phyloP scores from a whole-genome alignment of 2,329 filamentous ascomycete species.

The Penicillium aurantiogriseum region DNA sequence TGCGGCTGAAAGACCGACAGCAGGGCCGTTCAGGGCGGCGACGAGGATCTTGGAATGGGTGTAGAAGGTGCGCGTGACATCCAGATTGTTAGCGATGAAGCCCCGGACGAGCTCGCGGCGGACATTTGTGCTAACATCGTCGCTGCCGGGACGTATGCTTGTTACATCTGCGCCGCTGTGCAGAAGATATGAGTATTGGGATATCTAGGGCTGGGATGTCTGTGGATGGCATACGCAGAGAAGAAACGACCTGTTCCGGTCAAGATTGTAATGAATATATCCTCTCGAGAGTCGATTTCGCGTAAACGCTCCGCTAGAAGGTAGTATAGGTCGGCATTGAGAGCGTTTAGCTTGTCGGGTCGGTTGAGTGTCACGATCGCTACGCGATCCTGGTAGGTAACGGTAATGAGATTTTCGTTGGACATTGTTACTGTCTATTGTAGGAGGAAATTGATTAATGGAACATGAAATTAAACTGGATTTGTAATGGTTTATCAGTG shows the following conservation, averaged over 20 bases:
- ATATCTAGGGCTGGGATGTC: neutral
- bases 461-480: neutral
- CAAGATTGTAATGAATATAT: constrained; percentile 80
- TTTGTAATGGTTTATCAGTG: neutral
- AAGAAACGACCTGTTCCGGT: constrained; percentile 79
- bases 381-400: constrained; percentile 66
- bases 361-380: constrained; percentile 86
- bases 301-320: constrained; percentile 69
- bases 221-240: constrained; percentile 66
- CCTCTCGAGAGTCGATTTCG: constrained; percentile 73
- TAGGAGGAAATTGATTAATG: neutral
- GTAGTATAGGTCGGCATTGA: constrained; percentile 72
- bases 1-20: constrained; percentile 82
- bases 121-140: constrained; percentile 40
- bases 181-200: neutral
- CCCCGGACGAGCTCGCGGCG: constrained; percentile 62
- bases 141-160: constrained; percentile 47
- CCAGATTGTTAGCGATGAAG: constrained; percentile 84
- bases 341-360: constrained; percentile 81
- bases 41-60: constrained; percentile 92
- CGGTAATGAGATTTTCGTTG: constrained; percentile 50
- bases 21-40: constrained; percentile 87
- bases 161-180: constrained; percentile 75
- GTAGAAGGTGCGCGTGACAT: constrained; percentile 87
- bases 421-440: constrained; percentile 21